phyloP scores from a whole-genome alignment of 2,329 filamentous ascomycete species.

The Pseudogymnoascus sp. region DNA sequence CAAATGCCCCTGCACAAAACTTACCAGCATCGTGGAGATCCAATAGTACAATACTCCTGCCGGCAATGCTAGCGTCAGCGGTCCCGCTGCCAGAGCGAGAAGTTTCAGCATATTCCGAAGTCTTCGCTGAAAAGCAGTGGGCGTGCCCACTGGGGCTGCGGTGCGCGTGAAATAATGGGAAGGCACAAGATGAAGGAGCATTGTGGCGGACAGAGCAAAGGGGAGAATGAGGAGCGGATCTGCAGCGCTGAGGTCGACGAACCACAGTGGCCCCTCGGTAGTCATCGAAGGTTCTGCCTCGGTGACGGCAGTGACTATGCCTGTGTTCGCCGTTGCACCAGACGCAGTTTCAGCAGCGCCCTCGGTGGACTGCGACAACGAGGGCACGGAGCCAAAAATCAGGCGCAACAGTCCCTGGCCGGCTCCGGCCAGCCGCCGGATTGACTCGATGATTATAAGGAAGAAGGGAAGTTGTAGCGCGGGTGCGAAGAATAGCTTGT shows the following conservation, averaged over 20 bases:
- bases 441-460: constrained; percentile 37
- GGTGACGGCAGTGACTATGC: constrained; percentile 21
- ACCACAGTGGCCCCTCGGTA: constrained; percentile 52
- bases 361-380: not conserved
- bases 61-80: constrained; percentile 33
- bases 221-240: constrained; percentile 45
- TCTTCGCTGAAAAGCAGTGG: constrained; percentile 21
- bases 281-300: constrained; percentile 41
- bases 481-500: constrained; percentile 26
- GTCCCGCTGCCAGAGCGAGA: constrained; percentile 34
- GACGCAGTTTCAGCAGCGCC: not conserved
- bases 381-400: constrained; percentile 19
- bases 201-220: constrained; percentile 37
- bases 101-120: constrained; percentile 30
- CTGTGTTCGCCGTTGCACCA: constrained; percentile 11
- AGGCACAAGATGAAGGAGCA: constrained; percentile 38
- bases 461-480: constrained; percentile 38
- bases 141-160: constrained; percentile 2
- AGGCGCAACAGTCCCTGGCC: constrained; percentile 33
- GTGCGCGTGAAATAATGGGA: constrained; percentile 13
- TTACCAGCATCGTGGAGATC: constrained; percentile 37
- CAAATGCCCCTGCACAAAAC: constrained; percentile 33
- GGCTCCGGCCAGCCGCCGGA: constrained; percentile 39
- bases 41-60: constrained; percentile 41
- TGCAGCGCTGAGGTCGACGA: constrained; percentile 44